Evolutionary conservation across 768 basidiomycete genomes (phyloP).

Genomic region (Amanita molliuscula): DNA sequence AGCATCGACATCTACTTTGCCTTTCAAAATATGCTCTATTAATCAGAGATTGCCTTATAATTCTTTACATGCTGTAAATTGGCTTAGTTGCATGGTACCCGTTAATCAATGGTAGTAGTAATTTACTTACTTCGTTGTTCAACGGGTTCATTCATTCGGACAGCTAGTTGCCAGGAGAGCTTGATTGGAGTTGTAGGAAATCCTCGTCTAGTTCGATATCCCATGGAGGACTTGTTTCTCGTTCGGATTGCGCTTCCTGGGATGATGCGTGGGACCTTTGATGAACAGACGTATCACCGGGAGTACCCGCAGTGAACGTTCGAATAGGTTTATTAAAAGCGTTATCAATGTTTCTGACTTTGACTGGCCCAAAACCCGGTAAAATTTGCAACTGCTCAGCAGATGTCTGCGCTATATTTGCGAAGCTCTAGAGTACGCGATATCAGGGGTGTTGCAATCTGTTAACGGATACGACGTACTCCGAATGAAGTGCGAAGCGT

Average conservation of each 20-base stretch:
- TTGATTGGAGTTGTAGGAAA: not conserved
- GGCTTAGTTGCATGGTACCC: not conserved
- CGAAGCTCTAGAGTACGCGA: conserved; percentile 56
- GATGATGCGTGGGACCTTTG: not conserved
- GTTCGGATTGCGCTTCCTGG: conserved; percentile 9
- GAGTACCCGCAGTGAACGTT: conserved; percentile 45
- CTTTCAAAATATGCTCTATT: conserved; percentile 8
- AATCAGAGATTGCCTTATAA: not conserved
- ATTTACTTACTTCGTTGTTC: too few relatives aligned
- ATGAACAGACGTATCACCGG: conserved; percentile 10
- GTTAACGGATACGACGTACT: conserved; percentile 35
- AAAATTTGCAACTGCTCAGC: conserved; percentile 69
- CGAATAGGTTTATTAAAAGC: conserved; percentile 87
- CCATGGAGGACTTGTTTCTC: conserved; percentile 55
- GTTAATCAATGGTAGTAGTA: not conserved
- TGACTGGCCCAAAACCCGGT: conserved; percentile 91
- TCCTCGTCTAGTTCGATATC: conserved; percentile 20
- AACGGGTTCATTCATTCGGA: conserved; percentile 16
- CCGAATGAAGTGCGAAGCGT: conserved; percentile 89
- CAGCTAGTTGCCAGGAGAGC: conserved; percentile 23
- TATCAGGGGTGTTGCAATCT: not conserved
- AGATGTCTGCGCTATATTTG: conserved; percentile 65
- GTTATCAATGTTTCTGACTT: conserved; percentile 84
- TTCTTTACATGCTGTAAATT: not conserved
- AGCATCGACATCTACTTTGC: not conserved